These are phyloP conservation scores for Petunia hybrid DNA, from an alignment of 305 asterid genomes.

Conservation along the genomic window DNA sequence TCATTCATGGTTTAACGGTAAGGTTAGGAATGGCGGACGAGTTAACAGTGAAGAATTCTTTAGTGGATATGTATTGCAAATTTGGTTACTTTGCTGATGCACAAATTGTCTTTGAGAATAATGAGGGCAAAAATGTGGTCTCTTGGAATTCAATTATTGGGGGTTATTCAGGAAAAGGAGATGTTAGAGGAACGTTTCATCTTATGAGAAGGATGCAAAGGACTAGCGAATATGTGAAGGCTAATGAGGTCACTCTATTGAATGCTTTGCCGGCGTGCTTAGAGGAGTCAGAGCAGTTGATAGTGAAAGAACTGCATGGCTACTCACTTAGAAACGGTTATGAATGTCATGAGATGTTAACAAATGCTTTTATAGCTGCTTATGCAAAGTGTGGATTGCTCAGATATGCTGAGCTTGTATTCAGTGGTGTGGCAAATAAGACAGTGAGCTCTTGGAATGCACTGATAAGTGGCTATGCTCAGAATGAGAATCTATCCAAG, in stretches of 20 bases:
- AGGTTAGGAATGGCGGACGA: constrained; percentile 39
- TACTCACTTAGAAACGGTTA: constrained; percentile 40
- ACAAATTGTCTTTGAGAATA: constrained; percentile 30
- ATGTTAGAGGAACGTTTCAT: constrained; percentile 37
- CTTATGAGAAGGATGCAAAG: constrained; percentile 41
- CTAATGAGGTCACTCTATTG: constrained; percentile 42
- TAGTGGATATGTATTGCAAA: constrained; percentile 47
- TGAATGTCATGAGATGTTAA: constrained; percentile 31
- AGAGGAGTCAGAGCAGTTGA: constrained; percentile 38
- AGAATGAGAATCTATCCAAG: constrained; percentile 32
- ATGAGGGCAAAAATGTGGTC: constrained; percentile 39
- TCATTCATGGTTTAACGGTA: constrained; percentile 42
- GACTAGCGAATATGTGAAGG: constrained; percentile 19
- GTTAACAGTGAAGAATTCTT: constrained; percentile 39
- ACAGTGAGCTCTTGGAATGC: constrained; percentile 47
- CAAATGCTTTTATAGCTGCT: constrained; percentile 43
- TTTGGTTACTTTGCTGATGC: constrained; percentile 43
- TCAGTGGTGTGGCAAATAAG: constrained; percentile 32
- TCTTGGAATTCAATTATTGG: constrained; percentile 50
- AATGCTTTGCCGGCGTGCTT: constrained; percentile 39
- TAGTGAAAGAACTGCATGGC: constrained; percentile 45
- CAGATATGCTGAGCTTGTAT: constrained; percentile 36
- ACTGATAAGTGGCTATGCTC: constrained; percentile 40
- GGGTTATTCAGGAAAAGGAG: constrained; percentile 41
- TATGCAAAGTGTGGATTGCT: constrained; percentile 43